Evolutionary conservation across 345 rosid genomes (phyloP), one percentile per base, ranked within the genome.

Genomic region (Eucalyptus rudis): DNA sequence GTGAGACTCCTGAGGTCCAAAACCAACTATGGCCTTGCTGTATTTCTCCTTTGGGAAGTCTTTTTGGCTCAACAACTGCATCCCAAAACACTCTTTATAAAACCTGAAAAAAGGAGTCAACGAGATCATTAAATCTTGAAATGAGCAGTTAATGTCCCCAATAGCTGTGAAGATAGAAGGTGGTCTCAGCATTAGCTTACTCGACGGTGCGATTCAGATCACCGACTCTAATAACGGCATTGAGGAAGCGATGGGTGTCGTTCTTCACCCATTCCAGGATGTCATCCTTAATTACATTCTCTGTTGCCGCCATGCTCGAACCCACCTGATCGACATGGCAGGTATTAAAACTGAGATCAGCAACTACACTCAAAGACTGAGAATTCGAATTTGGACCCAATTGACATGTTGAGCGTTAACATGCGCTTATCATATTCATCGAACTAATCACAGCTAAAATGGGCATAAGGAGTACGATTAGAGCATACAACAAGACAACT

Each of bases 11-110:
- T 91, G 92, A 29, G 94, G 93, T n/a, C 95, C 94, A 90, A 89
- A 93, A 43, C 94, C 94, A 36, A 93, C 91, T 56, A 92, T 88
- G 33, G 94, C 94, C 81, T 91, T 91, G n/a, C 91, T 86, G 91
- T 91, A 91, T 11, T 90, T 93, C 87, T 92, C 83, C 56, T 92
- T 92, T 1, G 93, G 94, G 85, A 90, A 44, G 89, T 93, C 94
- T 54, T 91, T 92, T 54, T 89, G 90, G 88, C 94, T 91, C 92
- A 92, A 45, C 89, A 92, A 43, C 92, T 91, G 91, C 94, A 93
- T 93, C 88, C 94, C 94, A n/a, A 93, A 90, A 89, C 94, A 90
- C 40, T 93, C 93, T 33, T 92, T 91, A 31, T 93, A 93, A 47
- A 93, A 93, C 91, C 94, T 92, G 88, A 76, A 15, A 49, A 51